phyloP scores from a whole-genome alignment of 345 rosid genomes.

The Sisymbrium altissimum region DNA sequence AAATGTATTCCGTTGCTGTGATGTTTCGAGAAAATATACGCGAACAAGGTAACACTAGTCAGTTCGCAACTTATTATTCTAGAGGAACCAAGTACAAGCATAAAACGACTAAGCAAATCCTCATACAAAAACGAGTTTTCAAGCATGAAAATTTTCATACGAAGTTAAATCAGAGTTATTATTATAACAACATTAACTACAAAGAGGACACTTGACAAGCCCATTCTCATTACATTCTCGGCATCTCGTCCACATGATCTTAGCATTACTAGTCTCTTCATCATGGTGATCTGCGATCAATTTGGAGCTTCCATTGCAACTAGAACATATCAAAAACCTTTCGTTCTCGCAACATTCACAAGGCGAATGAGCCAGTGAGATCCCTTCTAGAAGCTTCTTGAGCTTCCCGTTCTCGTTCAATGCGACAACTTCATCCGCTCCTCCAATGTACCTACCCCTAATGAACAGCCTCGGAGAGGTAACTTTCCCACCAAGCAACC shows the following conservation, averaged over 20 bases:
- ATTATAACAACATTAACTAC: constrained; percentile 29
- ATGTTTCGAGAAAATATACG: not conserved
- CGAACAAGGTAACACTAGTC: not conserved
- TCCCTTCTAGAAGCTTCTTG: constrained; percentile 55
- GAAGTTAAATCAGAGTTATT: not conserved
- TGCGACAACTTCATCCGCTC: constrained; percentile 69
- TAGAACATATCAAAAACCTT: constrained; percentile 62
- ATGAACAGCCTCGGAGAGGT: constrained; percentile 79
- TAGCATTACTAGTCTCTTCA: constrained; percentile 25
- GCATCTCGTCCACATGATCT: constrained; percentile 45
- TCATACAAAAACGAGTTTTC: not conserved
- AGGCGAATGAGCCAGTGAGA: constrained; percentile 22
- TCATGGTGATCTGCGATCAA: constrained; percentile 27
- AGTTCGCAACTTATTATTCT: not conserved
- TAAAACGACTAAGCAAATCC: not conserved
- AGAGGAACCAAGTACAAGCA: not conserved
- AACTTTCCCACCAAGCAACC: constrained; percentile 46
- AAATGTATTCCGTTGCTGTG: not conserved
- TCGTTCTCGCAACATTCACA: constrained; percentile 54
- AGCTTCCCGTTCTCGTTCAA: constrained; percentile 84
- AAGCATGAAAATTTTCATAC: not conserved
- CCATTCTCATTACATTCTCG: constrained; percentile 83
- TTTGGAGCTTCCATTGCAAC: constrained; percentile 73
- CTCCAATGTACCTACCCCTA: constrained; percentile 75
- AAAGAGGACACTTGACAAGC: constrained; percentile 58